Evolutionary conservation across 257 asterid species (phyloP).

Genomic region (Scutellaria baicalensis): DNA sequence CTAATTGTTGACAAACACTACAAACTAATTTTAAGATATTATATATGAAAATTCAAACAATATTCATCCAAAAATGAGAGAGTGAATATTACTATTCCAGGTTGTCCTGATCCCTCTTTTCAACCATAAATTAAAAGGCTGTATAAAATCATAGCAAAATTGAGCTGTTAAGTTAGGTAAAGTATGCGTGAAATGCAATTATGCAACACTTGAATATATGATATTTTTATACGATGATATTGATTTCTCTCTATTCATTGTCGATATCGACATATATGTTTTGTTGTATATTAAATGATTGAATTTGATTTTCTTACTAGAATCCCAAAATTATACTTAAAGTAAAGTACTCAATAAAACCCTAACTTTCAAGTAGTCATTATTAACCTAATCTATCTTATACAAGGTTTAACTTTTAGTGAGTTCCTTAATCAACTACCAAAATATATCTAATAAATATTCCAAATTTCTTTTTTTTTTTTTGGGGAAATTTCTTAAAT

Average conservation of each 20-base stretch:
- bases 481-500: not conserved
- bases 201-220: no score
- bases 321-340: not conserved
- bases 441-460: not conserved
- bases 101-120: not conserved
- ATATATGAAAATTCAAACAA: not conserved
- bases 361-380: constrained; percentile 3
- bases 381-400: constrained; percentile 7
- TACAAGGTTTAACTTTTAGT: not conserved
- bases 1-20: not conserved
- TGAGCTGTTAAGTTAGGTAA: not conserved
- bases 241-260: no score
- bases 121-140: no score
- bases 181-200: not conserved
- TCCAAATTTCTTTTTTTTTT: not conserved
- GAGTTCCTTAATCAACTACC: not conserved
- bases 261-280: no score
- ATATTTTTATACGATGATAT: no score
- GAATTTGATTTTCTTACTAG: not conserved
- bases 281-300: not conserved
- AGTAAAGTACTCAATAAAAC: constrained; percentile 1
- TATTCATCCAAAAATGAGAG: not conserved
- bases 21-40: no score
- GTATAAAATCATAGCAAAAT: not conserved
- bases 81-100: not conserved